Conservation (phyloP, 805 yeast species). For the Pichia cephalocereana region DNA sequence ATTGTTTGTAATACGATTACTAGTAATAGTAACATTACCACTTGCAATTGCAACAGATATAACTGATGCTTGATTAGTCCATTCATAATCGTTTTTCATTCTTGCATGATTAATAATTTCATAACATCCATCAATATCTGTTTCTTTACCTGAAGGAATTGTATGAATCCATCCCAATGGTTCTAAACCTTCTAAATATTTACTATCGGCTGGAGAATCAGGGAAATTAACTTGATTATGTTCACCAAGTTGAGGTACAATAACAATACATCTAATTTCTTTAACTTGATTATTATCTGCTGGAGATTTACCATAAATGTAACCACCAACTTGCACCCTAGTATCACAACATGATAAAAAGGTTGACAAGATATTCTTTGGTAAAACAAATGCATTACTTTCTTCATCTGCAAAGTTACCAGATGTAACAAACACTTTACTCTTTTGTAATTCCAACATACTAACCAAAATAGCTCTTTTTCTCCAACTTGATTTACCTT, state of each 20-base stretch:
- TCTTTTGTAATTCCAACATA: constrained; percentile 62
- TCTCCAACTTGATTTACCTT: constrained; percentile 88
- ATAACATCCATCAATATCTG: constrained; percentile 49
- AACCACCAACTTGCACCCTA: constrained; percentile 75
- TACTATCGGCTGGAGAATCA: constrained; percentile 30
- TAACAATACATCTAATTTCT: constrained; percentile 64
- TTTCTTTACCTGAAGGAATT: constrained; percentile 49
- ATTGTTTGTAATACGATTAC: constrained; percentile 47
- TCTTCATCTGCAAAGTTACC: constrained; percentile 48
- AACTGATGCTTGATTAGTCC: constrained; percentile 42
- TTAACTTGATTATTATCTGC: constrained; percentile 60
- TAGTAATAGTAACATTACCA: constrained; percentile 74
- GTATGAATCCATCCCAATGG: constrained; percentile 95
- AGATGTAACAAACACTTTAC: constrained; percentile 62
- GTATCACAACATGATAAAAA: constrained; percentile 76
- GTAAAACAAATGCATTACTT: constrained; percentile 64
- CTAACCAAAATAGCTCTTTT: constrained; percentile 72
- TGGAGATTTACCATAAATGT: constrained; percentile 73
- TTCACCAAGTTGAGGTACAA: constrained; percentile 86
- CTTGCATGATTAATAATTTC: constrained; percentile 60
- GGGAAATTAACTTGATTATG: constrained; percentile 58
- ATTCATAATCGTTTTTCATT: constrained; percentile 27
- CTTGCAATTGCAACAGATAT: constrained; percentile 66
- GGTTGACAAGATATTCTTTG: constrained; percentile 68
- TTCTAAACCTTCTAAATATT: constrained; percentile 48